Percentiles rank a stretch among this genome's conserved stretches.
These are phyloP conservation scores for Jasminum sambac DNA, from an alignment of 257 asterid species.

Conservation along the genomic window DNA sequence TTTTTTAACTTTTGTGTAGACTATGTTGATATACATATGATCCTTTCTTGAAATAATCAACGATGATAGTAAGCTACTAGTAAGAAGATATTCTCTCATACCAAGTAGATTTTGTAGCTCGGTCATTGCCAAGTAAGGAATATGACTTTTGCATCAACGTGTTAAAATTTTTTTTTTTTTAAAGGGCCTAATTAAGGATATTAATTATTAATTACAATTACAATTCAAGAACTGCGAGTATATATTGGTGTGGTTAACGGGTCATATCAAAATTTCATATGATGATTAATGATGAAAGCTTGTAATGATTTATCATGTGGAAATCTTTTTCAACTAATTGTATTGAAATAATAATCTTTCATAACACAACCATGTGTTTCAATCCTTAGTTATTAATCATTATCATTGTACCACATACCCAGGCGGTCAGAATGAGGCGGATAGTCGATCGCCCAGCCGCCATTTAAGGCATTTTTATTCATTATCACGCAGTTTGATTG, in stretches of 20 bases:
- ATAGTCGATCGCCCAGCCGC: no score
- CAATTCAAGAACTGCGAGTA: background rate
- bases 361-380: conserved; percentile 12
- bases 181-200: background rate
- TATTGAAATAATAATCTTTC: background rate
- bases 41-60: no score
- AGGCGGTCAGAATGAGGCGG: no score
- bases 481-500: no score
- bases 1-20: no score
- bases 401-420: background rate
- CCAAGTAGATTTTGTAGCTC: no score
- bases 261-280: background rate
- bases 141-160: background rate
- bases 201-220: background rate
- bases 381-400: conserved; percentile 1
- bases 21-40: no score
- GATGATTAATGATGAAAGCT: background rate
- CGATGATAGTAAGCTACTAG: no score
- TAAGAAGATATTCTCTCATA: no score
- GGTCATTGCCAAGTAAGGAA: no score
- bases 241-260: conserved; percentile 2
- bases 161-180: no score
- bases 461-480: no score
- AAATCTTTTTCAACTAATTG: background rate
- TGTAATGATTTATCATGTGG: background rate